Evolutionary conservation across 306 rosid genomes (phyloP).

Genomic region (Quercus wislizeni): DNA sequence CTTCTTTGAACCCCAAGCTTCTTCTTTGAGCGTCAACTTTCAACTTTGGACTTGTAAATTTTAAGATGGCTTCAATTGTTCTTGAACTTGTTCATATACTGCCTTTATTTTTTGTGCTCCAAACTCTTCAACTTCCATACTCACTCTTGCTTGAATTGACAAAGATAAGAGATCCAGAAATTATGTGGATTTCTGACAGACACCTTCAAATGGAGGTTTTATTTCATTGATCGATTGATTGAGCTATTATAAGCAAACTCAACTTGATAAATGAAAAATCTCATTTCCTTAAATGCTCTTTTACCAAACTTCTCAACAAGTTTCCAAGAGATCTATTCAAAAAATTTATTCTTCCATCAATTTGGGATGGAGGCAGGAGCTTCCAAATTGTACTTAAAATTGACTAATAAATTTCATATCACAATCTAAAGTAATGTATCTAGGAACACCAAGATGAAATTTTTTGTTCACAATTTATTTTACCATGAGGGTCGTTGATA

Average conservation of each 20-base stretch:
- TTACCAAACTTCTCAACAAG: neutral
- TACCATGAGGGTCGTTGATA: neutral
- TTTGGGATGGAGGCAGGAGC: neutral
- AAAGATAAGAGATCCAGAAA: neutral
- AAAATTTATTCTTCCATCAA: neutral
- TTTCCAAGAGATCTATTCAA: neutral
- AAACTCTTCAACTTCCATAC: neutral
- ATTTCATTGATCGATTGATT: neutral
- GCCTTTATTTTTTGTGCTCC: neutral
- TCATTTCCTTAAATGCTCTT: neutral
- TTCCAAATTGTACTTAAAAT: neutral
- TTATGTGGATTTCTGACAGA: neutral
- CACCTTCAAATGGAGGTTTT: neutral
- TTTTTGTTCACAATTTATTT: neutral
- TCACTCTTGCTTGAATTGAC: neutral
- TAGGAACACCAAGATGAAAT: neutral
- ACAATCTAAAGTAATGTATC: neutral
- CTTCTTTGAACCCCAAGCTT: neutral
- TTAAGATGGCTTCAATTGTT: neutral
- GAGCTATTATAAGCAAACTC: neutral
- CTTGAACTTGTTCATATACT: neutral
- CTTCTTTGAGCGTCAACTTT: neutral
- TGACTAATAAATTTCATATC: constrained; percentile 5
- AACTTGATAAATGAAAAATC: neutral
- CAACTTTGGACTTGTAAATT: neutral